Evolutionary conservation across 1,284 basidiomycete species (phyloP).

Genomic region (Ustilago lituana): DNA sequence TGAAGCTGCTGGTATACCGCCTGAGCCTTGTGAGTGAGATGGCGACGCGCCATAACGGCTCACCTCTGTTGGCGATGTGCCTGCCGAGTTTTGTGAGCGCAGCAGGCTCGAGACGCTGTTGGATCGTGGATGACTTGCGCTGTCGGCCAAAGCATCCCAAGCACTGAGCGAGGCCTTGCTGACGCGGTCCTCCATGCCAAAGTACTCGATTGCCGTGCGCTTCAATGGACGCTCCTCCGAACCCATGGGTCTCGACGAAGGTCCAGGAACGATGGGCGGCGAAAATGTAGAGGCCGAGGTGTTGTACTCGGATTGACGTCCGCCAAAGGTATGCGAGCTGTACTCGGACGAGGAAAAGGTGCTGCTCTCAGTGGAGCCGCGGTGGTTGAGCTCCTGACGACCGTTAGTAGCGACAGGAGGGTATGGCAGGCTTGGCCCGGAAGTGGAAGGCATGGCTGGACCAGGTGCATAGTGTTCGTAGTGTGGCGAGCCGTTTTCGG

Average conservation of each 20-base stretch:
- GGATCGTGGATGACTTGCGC: constrained; percentile 36
- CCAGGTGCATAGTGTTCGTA: constrained; percentile 23
- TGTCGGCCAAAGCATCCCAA: constrained; percentile 42
- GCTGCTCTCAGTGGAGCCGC: constrained; percentile 35
- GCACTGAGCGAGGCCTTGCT: constrained; percentile 35
- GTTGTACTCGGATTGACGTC: constrained; percentile 18
- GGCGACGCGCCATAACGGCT: constrained; percentile 33
- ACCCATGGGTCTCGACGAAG: constrained; percentile 25
- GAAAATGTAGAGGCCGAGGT: constrained; percentile 28
- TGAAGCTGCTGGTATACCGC: constrained; percentile 21
- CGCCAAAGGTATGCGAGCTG: constrained; percentile 17
- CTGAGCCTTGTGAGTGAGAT: constrained; percentile 40
- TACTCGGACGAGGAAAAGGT: constrained; percentile 22
- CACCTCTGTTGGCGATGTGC: constrained; percentile 39
- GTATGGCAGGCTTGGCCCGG: constrained; percentile 3
- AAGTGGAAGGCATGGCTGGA: background rate
- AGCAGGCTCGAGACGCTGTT: constrained; percentile 35
- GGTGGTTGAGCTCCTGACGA: constrained; percentile 27
- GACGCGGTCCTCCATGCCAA: constrained; percentile 16
- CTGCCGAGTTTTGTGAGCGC: constrained; percentile 38
- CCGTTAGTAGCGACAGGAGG: background rate
- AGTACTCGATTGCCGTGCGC: constrained; percentile 18
- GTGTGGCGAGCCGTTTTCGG: constrained; percentile 7
- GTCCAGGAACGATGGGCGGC: constrained; percentile 18
- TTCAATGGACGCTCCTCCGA: constrained; percentile 29